phyloP scores from a whole-genome alignment of 2,329 filamentous ascomycete genomes.

The Trichophyton simii region DNA sequence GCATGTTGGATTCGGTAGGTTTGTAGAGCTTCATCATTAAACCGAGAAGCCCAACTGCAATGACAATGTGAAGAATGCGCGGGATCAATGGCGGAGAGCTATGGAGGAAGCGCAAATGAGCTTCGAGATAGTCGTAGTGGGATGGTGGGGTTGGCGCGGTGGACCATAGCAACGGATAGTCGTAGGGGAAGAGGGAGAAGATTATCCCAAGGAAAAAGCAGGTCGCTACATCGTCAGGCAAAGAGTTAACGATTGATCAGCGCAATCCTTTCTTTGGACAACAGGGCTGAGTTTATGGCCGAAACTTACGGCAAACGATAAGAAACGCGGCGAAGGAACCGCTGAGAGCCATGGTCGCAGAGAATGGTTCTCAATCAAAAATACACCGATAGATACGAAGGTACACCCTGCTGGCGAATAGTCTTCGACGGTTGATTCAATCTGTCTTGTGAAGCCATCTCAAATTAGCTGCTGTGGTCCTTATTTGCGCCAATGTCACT shows the following conservation, averaged over 20 bases:
- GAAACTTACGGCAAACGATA: constrained; percentile 76
- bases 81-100: constrained; percentile 81
- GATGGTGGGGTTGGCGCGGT: constrained; percentile 30
- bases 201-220: constrained; percentile 98
- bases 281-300: constrained; percentile 8
- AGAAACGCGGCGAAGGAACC: constrained; percentile 88
- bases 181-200: constrained; percentile 93
- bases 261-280: constrained; percentile 1
- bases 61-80: constrained; percentile 87
- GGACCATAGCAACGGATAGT: constrained; percentile 39
- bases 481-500: not conserved
- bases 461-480: not conserved
- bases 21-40: constrained; percentile 93
- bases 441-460: not conserved
- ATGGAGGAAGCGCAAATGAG: constrained; percentile 82
- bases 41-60: constrained; percentile 74
- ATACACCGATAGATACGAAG: not conserved
- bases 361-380: not conserved
- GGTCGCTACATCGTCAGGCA: constrained; percentile 45
- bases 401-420: not conserved
- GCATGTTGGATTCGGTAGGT: constrained; percentile 83
- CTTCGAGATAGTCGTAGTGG: constrained; percentile 77
- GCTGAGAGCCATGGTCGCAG: constrained; percentile 24
- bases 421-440: not conserved
- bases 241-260: not conserved